phyloP scores from a whole-genome alignment of 1,284 basidiomycete genomes.

The Cystobasidiaceae sp. region DNA sequence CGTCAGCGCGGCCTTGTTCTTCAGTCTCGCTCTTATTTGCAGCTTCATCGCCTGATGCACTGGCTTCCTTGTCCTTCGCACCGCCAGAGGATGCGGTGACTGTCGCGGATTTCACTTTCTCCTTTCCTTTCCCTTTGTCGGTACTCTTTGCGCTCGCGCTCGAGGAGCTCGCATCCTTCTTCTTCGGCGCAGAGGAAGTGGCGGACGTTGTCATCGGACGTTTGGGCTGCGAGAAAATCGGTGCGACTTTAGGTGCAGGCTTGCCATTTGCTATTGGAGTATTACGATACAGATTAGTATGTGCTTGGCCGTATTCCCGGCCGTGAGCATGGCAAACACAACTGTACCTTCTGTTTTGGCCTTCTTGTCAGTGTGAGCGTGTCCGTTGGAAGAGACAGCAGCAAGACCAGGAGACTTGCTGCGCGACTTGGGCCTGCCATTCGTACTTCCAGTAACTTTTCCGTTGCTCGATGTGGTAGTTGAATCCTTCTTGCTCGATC shows the following conservation, averaged over 20 bases:
- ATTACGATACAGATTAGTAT: not conserved
- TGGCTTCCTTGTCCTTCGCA: not conserved
- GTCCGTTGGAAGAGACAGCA: too few species aligned
- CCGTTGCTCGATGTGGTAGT: not conserved
- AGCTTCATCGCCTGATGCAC: not conserved
- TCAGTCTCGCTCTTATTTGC: not conserved
- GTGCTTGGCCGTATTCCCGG: not conserved
- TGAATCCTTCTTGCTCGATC: not conserved
- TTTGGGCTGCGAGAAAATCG: conserved; percentile 18
- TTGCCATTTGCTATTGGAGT: not conserved
- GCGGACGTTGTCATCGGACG: too few species aligned
- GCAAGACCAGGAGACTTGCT: too few species aligned
- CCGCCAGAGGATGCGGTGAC: not conserved
- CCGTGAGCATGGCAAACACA: not conserved
- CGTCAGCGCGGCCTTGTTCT: not conserved
- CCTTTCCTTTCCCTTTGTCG: conserved; percentile 25
- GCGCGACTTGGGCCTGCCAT: too few species aligned
- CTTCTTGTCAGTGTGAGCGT: conserved; percentile 8
- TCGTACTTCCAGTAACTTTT: not conserved
- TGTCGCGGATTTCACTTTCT: conserved; percentile 6
- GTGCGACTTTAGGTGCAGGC: conserved; percentile 18
- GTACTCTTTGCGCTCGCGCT: not conserved
- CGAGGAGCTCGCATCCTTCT: not conserved
- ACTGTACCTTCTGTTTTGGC: not conserved
- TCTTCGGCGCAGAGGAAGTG: not conserved